Conservation (phyloP, 495 filamentous ascomycete genomes). For the Choiromyces venosus region DNA sequence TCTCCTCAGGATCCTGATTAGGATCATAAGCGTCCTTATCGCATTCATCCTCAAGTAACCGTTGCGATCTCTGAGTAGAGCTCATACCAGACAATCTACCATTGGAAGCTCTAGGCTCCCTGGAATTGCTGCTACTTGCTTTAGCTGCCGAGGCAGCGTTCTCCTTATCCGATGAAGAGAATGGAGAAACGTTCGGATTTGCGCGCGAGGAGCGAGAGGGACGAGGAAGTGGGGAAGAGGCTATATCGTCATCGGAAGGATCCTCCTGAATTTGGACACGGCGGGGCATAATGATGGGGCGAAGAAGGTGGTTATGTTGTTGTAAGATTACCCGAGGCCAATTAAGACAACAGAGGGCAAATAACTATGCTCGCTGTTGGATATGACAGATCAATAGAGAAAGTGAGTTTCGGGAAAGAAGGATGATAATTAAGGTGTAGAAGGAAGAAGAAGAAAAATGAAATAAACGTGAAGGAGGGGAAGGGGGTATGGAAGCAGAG, state of each 20-base stretch:
- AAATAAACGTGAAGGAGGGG: slow-evolving; percentile 39
- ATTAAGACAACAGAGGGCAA: slow-evolving; percentile 46
- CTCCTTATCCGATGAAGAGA: slow-evolving; percentile 39
- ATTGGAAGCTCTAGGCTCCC: slow-evolving; percentile 7
- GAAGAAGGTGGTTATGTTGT: slow-evolving; percentile 65
- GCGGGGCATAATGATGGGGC: slow-evolving; percentile 16
- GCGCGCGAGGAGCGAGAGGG: slow-evolving; percentile 33
- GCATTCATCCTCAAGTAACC: slow-evolving; percentile 39
- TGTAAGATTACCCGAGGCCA: slow-evolving; percentile 63
- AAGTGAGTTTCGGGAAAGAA: slow-evolving; percentile 8
- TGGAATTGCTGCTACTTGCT: slow-evolving; percentile 10
- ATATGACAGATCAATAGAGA: slow-evolving; percentile 24
- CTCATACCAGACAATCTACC: slow-evolving; percentile 21
- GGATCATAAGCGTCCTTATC: slow-evolving; percentile 70
- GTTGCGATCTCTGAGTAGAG: slow-evolving; percentile 34
- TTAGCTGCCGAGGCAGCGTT: slow-evolving; percentile 23
- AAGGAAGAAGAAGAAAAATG: slow-evolving; percentile 42
- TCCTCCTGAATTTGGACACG: slow-evolving; percentile 37
- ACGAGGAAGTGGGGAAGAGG: slow-evolving; percentile 46
- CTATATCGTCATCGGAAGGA: slow-evolving; percentile 58
- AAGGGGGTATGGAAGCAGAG: slow-evolving; percentile 12
- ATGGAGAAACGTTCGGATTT: neutral
- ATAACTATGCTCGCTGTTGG: slow-evolving; percentile 41
- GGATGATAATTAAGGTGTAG: slow-evolving; percentile 8
- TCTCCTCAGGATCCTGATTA: slow-evolving; percentile 74